Conservation (phyloP, 1,284 basidiomycete genomes). For the Takashimella koratensis region DNA sequence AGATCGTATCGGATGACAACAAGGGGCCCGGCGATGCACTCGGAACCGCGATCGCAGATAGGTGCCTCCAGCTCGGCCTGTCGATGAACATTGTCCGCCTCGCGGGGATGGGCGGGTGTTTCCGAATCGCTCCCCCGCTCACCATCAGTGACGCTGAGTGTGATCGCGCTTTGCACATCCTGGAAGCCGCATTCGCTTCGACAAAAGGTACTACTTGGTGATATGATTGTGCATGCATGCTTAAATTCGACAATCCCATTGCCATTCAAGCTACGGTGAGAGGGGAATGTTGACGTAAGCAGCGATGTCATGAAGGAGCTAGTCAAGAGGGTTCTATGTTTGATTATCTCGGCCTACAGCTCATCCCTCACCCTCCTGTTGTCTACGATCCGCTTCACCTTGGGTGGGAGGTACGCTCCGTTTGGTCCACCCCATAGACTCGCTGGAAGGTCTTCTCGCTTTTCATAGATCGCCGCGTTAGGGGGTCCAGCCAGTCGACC, state of each 20-base stretch:
- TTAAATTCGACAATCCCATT: too few species aligned
- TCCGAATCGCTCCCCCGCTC: slow-evolving; percentile 60
- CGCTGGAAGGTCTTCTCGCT: slow-evolving; percentile 38
- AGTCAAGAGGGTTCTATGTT: too few species aligned
- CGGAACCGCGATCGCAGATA: slow-evolving; percentile 49
- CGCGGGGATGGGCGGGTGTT: slow-evolving; percentile 53
- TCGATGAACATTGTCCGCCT: slow-evolving; percentile 52
- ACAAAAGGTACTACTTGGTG: neutral
- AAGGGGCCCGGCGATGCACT: slow-evolving; percentile 42
- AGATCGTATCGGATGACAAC: slow-evolving; percentile 59
- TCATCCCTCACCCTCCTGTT: slow-evolving; percentile 4
- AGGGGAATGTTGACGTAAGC: too few species aligned
- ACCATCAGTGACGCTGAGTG: slow-evolving; percentile 59
- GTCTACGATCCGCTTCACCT: slow-evolving; percentile 6
- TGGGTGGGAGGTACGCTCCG: slow-evolving; percentile 10
- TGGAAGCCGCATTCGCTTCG: neutral
- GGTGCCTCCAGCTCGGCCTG: slow-evolving; percentile 75
- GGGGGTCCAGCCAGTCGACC: slow-evolving; percentile 54
- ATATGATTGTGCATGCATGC: neutral
- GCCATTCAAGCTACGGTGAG: too few species aligned
- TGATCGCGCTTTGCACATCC: neutral
- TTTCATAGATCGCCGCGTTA: slow-evolving; percentile 35
- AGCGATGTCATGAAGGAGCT: too few species aligned
- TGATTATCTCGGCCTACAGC: too few species aligned
- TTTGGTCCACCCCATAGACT: slow-evolving; percentile 14